Percentiles rank a stretch among this genome's conserved stretches.
Evolutionary conservation across 2,329 filamentous ascomycete genomes (phyloP).

Genomic region (Colletotrichum sp.): DNA sequence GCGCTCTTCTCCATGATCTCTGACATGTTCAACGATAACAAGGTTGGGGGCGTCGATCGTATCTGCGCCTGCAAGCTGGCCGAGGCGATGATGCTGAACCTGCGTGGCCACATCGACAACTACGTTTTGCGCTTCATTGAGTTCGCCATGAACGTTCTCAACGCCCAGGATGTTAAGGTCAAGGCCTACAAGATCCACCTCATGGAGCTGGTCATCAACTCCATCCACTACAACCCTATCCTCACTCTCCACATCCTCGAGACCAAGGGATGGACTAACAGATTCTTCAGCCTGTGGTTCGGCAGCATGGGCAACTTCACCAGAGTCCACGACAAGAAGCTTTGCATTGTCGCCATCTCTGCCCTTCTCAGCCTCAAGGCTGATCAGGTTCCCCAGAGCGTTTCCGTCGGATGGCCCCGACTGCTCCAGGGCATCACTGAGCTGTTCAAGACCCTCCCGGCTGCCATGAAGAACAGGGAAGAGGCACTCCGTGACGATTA

Average conservation of each 20-base stretch:
- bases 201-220: constrained; percentile 99
- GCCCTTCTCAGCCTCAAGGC: constrained; percentile 80
- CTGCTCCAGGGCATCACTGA: constrained; percentile 86
- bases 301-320: constrained; percentile 92
- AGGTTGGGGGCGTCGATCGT: constrained; percentile 90
- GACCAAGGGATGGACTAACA: constrained; percentile 92
- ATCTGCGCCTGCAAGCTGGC: constrained; percentile 98
- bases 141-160: constrained; percentile 85
- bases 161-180: constrained; percentile 77
- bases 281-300: constrained; percentile 99
- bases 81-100: constrained; percentile 95
- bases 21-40: constrained; percentile 91
- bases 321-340: constrained; percentile 97
- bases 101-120: constrained; percentile 86
- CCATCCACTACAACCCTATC: constrained; percentile 94
- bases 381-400: constrained; percentile 86
- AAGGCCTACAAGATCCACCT: constrained; percentile 95
- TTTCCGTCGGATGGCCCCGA: constrained; percentile 94
- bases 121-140: constrained; percentile 88
- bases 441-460: constrained; percentile 89
- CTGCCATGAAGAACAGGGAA: constrained; percentile 88
- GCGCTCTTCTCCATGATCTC: constrained; percentile 93
- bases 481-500: constrained; percentile 91
- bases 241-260: constrained; percentile 89
- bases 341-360: constrained; percentile 93